Percentiles rank a stretch among this genome's conserved stretches.
These are phyloP conservation scores for Raphidocelis subcapitata DNA, from an alignment of 139 green algal species.

Conservation along the genomic window DNA sequence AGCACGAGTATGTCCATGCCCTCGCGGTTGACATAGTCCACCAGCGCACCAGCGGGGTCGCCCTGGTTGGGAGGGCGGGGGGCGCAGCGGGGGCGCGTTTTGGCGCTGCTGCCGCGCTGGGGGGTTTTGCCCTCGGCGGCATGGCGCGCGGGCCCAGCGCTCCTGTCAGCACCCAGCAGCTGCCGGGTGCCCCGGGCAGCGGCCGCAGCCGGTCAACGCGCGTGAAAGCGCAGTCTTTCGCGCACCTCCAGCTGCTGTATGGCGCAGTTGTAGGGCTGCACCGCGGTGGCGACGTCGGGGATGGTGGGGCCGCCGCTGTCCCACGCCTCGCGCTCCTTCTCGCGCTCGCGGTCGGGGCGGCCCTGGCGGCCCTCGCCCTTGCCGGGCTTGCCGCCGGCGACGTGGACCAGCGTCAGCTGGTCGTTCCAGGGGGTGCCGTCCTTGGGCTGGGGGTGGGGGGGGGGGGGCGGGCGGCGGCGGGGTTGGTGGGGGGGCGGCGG, in stretches of 20 bases:
- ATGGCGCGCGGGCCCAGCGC: no score
- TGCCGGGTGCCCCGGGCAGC: no score
- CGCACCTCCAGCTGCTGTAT: slow-evolving; percentile 23
- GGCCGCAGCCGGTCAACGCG: no score
- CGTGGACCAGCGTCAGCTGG: slow-evolving; percentile 19
- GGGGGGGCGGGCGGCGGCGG: no score
- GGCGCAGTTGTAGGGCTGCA: slow-evolving; percentile 20
- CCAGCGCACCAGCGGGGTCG: slow-evolving; percentile 10
- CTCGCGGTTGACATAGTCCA: slow-evolving; percentile 25
- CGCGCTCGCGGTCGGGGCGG: no score
- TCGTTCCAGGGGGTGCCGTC: slow-evolving; percentile 12
- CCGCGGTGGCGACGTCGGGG: slow-evolving; percentile 11
- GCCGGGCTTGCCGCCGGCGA: slow-evolving; percentile 7
- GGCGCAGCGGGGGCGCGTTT: no score
- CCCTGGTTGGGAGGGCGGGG: slow-evolving; percentile 24
- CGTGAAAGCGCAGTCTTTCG: no score
- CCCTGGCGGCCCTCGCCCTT: no score
- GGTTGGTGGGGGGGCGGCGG: no score
- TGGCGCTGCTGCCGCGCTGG: no score
- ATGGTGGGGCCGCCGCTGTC: slow-evolving; percentile 17
- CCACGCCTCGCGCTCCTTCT: slow-evolving; percentile 18
- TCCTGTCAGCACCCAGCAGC: no score
- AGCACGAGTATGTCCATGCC: slow-evolving; percentile 19
- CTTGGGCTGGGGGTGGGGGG: slow-evolving; percentile 2
- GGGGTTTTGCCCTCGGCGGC: no score